Conservation (phyloP, 202 grass and related monocot genomes). For the Carex sylvatica region DNA sequence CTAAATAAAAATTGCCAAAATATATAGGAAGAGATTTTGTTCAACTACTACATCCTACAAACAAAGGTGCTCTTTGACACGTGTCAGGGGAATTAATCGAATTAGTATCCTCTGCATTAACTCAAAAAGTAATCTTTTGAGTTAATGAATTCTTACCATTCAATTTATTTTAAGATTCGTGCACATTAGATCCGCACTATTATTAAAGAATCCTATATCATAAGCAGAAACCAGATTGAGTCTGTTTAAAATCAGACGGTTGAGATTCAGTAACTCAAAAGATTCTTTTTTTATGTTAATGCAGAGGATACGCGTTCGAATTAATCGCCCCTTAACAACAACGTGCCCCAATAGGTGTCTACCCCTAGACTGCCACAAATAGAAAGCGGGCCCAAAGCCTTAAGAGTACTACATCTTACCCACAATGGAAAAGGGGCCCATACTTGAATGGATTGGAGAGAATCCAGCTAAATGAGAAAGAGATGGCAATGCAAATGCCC, state of each 20-base stretch:
- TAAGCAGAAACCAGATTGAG: no score
- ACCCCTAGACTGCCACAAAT: neutral
- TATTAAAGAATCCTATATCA: no score
- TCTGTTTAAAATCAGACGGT: no score
- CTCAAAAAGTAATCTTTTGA: no score
- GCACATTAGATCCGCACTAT: no score
- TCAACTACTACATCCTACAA: neutral
- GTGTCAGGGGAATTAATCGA: neutral
- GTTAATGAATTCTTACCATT: no score
- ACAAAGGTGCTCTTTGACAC: neutral
- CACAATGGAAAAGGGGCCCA: neutral
- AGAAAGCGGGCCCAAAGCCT: neutral
- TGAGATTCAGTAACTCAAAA: no score
- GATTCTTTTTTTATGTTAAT: no score
- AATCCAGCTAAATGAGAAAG: slow-evolving; percentile 12
- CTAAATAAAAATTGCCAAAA: neutral
- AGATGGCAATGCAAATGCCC: neutral
- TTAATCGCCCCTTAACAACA: neutral
- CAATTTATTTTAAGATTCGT: no score
- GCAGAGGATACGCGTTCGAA: no score
- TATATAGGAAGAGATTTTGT: neutral
- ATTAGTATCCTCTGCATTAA: no score
- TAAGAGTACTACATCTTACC: neutral
- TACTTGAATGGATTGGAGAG: neutral
- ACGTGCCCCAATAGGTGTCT: neutral